Evolutionary conservation across 352 stramenopile species (phyloP).

Genomic region (Globisporangium spiculum): DNA sequence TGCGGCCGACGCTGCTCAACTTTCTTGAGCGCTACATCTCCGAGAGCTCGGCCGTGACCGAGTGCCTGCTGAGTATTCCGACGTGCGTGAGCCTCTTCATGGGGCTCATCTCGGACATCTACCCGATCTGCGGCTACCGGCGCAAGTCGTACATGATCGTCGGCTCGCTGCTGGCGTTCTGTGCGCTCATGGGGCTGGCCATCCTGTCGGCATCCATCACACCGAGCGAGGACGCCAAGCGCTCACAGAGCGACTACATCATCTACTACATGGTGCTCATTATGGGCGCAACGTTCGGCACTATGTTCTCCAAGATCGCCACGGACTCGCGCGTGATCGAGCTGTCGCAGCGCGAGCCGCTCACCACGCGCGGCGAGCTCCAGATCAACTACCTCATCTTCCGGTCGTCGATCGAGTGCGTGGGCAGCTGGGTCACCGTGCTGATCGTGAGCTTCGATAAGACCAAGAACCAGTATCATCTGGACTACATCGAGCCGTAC

Average conservation of each 20-base stretch:
- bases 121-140: constrained; percentile 82
- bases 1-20: constrained; percentile 69
- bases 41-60: constrained; percentile 52
- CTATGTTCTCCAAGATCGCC: constrained; percentile 83
- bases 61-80: constrained; percentile 82
- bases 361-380: constrained; percentile 57
- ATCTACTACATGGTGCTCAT: constrained; percentile 54
- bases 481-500: constrained; percentile 44
- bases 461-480: constrained; percentile 38
- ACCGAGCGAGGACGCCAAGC: constrained; percentile 26
- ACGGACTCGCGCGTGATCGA: constrained; percentile 82
- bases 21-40: constrained; percentile 48
- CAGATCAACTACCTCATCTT: constrained; percentile 83
- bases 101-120: constrained; percentile 84
- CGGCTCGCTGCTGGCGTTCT: constrained; percentile 55
- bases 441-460: constrained; percentile 43
- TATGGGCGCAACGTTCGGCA: constrained; percentile 74
- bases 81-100: constrained; percentile 86
- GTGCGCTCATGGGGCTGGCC: constrained; percentile 47
- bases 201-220: constrained; percentile 47
- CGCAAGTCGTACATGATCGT: constrained; percentile 91
- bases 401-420: constrained; percentile 44
- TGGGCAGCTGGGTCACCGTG: constrained; percentile 45
- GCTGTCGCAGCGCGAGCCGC: constrained; percentile 72
- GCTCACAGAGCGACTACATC: constrained; percentile 18